Evolutionary conservation across 2,329 filamentous ascomycete genomes (phyloP).

Genomic region (Stagonosporopsis vannaccii): DNA sequence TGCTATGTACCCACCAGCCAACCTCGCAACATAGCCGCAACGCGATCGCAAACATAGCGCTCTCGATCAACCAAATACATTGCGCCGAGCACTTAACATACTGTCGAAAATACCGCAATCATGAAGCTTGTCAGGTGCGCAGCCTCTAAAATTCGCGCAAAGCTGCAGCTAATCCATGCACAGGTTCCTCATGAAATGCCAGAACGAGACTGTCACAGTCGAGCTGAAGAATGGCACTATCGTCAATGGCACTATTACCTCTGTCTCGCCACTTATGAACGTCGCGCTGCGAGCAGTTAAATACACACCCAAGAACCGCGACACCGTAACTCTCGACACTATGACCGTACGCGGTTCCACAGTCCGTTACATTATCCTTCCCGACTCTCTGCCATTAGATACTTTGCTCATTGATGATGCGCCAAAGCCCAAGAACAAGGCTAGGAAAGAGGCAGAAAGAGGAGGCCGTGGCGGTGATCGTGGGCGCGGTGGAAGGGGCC

Average conservation of each 20-base stretch:
- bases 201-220: conserved; percentile 97
- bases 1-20: conserved; percentile 28
- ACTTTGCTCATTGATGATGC: conserved; percentile 95
- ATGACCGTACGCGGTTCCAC: conserved; percentile 97
- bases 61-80: neutral
- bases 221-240: conserved; percentile 99
- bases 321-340: conserved; percentile 86
- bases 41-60: conserved; percentile 13
- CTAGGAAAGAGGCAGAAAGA: conserved; percentile 81
- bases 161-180: conserved; percentile 28
- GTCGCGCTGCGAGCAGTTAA: conserved; percentile 94
- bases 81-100: neutral
- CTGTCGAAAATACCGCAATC: conserved; percentile 14
- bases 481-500: conserved; percentile 58
- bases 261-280: conserved; percentile 98
- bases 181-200: conserved; percentile 99
- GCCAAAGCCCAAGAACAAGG: conserved; percentile 99
- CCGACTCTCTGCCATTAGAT: conserved; percentile 92
- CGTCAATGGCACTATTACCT: conserved; percentile 94
- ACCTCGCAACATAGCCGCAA: conserved; percentile 24
- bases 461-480: conserved; percentile 57
- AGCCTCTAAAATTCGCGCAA: neutral
- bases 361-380: conserved; percentile 95
- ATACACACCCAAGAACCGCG: conserved; percentile 90
- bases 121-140: conserved; percentile 50